phyloP scores from a whole-genome alignment of 495 filamentous ascomycete species.

The Lasiosphaeria ovina region DNA sequence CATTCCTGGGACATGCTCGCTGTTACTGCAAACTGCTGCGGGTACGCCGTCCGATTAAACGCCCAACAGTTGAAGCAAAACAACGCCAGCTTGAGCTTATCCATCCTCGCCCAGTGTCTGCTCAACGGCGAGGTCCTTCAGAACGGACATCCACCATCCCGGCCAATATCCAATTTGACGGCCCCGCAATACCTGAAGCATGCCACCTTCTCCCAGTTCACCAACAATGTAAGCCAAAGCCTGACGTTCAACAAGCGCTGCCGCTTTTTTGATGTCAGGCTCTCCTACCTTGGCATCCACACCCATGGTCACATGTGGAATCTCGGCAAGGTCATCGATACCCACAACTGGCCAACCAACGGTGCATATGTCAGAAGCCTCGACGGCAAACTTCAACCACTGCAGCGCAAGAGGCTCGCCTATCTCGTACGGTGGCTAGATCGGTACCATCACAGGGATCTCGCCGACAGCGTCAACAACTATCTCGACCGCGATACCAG shows the following conservation, averaged over 20 bases:
- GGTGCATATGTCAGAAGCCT: not conserved
- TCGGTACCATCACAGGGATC: not conserved
- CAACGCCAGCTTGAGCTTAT: not conserved
- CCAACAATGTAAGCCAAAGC: not conserved
- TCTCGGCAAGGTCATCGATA: not conserved
- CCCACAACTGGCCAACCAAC: not conserved
- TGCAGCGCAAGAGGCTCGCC: not conserved
- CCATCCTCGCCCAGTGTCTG: not conserved
- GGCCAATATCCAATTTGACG: not conserved
- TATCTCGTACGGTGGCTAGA: not conserved
- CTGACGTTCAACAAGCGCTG: not conserved
- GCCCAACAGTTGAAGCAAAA: not conserved
- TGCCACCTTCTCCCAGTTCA: not conserved
- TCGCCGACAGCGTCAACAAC: not conserved
- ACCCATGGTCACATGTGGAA: not conserved
- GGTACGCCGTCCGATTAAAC: not conserved
- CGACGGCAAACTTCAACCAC: not conserved
- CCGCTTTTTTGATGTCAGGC: not conserved
- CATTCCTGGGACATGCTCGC: not conserved
- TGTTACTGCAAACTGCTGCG: not conserved
- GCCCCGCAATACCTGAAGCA: not conserved
- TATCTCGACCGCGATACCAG: not conserved
- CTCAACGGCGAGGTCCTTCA: not conserved
- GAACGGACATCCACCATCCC: not conserved
- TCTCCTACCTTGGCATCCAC: not conserved